Evolutionary conservation across 2,329 filamentous ascomycete genomes (phyloP), one percentile per base, ranked within the genome.

Genomic region (Aspergillus floridensis): DNA sequence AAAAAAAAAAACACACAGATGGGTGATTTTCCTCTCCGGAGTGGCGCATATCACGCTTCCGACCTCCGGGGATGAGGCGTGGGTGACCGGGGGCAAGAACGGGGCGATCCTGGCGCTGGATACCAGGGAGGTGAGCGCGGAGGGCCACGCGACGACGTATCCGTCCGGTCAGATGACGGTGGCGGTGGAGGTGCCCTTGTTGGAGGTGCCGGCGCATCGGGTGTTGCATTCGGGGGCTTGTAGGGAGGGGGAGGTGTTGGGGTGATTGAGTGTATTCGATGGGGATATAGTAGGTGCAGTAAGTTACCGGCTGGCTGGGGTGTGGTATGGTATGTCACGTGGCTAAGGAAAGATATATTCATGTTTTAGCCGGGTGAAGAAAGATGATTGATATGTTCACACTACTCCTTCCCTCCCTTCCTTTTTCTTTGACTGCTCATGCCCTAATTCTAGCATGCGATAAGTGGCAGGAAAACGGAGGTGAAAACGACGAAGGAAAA

Each of bases 51-150:
- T 81, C 57, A 79, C 74, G 3, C 64, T 81, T 1, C 77, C 78
- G 6, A 72, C 76, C 63, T 70, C 72, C 6, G 72, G 67, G 0
- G 66, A 72, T 19, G 72, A 76, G 55, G 76, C 72, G 0, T 76
- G 69, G 65, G 59, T 81, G 6, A 46, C 64, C 1, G 79, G 79
- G 7, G 79, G 79, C 1, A 72, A 73, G 53, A 69, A 77, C 35
- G 78, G 79, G 0, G 68, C 76, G 5, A 71, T 81, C 35, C 70
- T 80, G 10, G 79, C 76, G 0, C 72, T 76, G 4, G 80, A 82
- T 60, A 80, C 76, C 4, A 65, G 65, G 2, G 75, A 76, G 49
- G 73, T 77, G 3, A 79, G 77, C 56, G 61, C 51, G 2, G 58
- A 71, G 32, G 80, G 80, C 0, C 80, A 82, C 68, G 63, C 65